Base-by-base conservation (phyloP, 306 rosid genomes). In the Vachellia pachyceras region DNA sequence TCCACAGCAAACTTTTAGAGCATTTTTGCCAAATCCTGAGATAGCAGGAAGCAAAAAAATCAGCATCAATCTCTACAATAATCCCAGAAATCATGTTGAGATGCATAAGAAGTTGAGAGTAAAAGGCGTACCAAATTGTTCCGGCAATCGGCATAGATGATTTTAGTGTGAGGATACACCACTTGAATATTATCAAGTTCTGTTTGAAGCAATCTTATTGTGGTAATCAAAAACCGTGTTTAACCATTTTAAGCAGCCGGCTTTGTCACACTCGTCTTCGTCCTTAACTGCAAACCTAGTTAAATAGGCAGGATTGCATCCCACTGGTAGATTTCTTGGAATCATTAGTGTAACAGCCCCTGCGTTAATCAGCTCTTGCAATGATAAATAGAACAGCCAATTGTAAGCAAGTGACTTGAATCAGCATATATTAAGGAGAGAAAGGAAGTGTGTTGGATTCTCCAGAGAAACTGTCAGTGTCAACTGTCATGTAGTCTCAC, bases 271-370 rank as follows among this genome's bases (percentile, higher is more conserved):
- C 76, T 86, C 79, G 10, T 77, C 73, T 72, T 72, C 13, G 47
- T 80, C 71, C 6, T 0, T 13, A 25, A 85, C 82, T 3, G 63
- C 82, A 64, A 66, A 84, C 22, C 0, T 0, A 36, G 89, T 80
- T 39, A 90, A 83, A 58, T 72, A 84, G 10, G 70, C 40, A 5
- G 90, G 8, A 72, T 63, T 75, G 80, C 94, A 90, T 70, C 94
- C 94, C 49, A 88, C 87, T 72, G 94, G 94, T 41, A 86, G 80
- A 77, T 5, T 90, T 71, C 94, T 91, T 9, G 94, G 94, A 68
- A 86, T 88, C 76, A 90, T 17, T 20, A 90, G 33, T 6, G 83
- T 86, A 37, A 83, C 73, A n/a, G 87, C 93, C 72, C 90, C 90
- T 74, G 84, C 20, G 41, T 86, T 78, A 79, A 90, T 84, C 85